These are phyloP conservation scores for Spathaspora gorwiae DNA, from an alignment of 805 yeast species.

Conservation along the genomic window DNA sequence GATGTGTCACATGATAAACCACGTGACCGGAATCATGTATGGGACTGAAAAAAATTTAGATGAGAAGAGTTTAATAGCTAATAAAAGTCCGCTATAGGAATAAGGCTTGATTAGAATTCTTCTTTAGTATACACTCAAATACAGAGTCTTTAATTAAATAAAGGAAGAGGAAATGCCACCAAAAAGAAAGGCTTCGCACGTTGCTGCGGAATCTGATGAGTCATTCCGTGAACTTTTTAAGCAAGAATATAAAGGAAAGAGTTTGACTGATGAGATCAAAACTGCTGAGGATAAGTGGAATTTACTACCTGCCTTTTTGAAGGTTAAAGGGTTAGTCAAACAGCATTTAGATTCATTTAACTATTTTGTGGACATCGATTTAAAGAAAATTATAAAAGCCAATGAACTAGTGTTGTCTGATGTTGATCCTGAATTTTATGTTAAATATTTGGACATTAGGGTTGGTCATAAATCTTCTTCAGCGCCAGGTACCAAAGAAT, in stretches of 20 bases:
- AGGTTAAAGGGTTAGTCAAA: constrained; percentile 92
- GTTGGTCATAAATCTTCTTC: constrained; percentile 77
- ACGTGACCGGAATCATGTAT: no score
- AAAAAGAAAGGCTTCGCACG: constrained; percentile 8
- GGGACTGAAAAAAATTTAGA: no score
- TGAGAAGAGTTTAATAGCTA: no score
- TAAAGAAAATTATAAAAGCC: constrained; percentile 88
- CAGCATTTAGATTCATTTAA: constrained; percentile 98
- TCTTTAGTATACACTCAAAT: no score
- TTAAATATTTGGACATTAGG: constrained; percentile 88
- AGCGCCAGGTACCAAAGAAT: constrained; percentile 48
- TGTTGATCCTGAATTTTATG: constrained; percentile 94
- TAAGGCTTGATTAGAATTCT: no score
- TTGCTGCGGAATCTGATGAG: constrained; percentile 40
- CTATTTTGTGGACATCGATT: constrained; percentile 88
- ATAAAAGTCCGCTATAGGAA: no score
- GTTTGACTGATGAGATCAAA: constrained; percentile 77
- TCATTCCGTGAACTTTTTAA: constrained; percentile 72
- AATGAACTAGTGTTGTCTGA: constrained; percentile 86
- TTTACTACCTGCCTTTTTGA: constrained; percentile 87
- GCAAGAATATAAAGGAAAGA: constrained; percentile 82
- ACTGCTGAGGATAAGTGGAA: constrained; percentile 98
- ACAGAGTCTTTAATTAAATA: no score
- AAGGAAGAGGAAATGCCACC: constrained; percentile 9
- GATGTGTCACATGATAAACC: no score